These are phyloP conservation scores for Mycena vitilis DNA, from an alignment of 768 basidiomycete species.

Conservation along the genomic window DNA sequence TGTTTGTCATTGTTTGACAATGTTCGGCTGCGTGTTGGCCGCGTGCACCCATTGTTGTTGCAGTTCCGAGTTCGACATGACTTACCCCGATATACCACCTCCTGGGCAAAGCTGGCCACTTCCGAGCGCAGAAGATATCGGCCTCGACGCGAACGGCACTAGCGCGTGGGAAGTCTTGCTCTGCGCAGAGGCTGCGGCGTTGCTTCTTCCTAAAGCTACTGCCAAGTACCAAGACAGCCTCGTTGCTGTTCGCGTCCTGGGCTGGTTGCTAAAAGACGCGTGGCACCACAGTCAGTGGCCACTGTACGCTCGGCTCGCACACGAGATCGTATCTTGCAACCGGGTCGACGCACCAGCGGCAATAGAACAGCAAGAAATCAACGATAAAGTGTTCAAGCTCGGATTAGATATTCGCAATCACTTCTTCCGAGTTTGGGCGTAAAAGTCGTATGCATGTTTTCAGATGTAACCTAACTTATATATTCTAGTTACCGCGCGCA, in stretches of 20 bases:
- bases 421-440: background rate
- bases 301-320: too few relatives aligned
- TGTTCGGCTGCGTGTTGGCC: too few relatives aligned
- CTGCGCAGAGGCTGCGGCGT: background rate
- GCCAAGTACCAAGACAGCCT: background rate
- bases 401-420: background rate
- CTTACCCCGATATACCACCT: too few relatives aligned
- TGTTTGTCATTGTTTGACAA: too few relatives aligned
- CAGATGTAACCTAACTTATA: background rate
- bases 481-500: conserved; percentile 9
- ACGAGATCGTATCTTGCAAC: background rate
- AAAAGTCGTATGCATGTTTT: background rate
- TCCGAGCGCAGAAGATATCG: background rate
- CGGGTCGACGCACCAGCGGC: background rate
- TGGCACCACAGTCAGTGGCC: too few relatives aligned
- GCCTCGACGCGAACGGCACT: background rate
- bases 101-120: conserved; percentile 1
- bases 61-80: too few relatives aligned
- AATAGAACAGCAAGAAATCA: background rate
- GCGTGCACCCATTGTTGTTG: too few relatives aligned
- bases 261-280: too few relatives aligned
- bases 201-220: background rate
- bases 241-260: too few relatives aligned
- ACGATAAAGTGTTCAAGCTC: background rate
- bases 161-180: conserved; percentile 1